These are phyloP conservation scores for Fagopyrum tataricum DNA, from an alignment of 148 eudicot species.

Conservation along the genomic window DNA sequence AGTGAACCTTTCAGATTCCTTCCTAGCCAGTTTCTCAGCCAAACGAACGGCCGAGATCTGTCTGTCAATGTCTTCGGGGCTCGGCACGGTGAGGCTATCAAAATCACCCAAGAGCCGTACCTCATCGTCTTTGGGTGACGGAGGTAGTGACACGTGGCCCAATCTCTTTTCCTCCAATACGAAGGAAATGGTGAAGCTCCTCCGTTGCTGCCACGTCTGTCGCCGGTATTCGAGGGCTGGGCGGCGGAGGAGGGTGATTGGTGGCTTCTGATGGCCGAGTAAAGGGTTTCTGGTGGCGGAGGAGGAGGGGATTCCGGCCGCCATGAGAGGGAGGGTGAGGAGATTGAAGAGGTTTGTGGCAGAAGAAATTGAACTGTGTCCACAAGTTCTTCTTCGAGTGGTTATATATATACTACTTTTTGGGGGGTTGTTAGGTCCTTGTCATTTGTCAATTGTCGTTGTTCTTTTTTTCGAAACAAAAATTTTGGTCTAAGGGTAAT, in stretches of 20 bases:
- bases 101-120: neutral
- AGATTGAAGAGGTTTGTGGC: neutral
- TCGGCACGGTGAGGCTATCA: slow-evolving; percentile 13
- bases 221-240: neutral
- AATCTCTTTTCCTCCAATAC: neutral
- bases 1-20: slow-evolving; percentile 79
- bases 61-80: slow-evolving; percentile 15
- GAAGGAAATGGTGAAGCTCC: slow-evolving; percentile 8
- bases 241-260: neutral
- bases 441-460: neutral
- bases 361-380: neutral
- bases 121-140: neutral
- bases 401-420: neutral
- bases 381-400: neutral
- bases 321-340: neutral
- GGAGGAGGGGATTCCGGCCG: slow-evolving; percentile 2
- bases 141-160: slow-evolving; percentile 3
- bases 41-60: slow-evolving; percentile 28
- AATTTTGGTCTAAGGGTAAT: neutral
- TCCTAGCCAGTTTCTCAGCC: slow-evolving; percentile 53
- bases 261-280: neutral
- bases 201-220: neutral
- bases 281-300: neutral
- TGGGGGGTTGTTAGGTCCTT: neutral
- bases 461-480: neutral